These are phyloP conservation scores for Platanus orientalis DNA, from an alignment of 164 flowering plant species.

Conservation along the genomic window DNA sequence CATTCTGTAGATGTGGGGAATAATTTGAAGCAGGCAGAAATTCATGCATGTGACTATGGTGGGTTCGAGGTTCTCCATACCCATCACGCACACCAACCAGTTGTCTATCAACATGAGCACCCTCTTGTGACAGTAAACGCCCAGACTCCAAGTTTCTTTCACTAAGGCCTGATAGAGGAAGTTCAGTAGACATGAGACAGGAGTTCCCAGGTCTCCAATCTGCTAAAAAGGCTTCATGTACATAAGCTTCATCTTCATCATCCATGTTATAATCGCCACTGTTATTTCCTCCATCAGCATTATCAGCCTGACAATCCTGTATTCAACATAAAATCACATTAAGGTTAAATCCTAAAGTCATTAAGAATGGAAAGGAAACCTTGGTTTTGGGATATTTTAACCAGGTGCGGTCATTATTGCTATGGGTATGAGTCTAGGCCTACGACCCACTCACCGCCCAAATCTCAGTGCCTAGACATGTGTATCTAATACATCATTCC, in stretches of 20 bases:
- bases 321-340: constrained; percentile 11
- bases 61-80: constrained; percentile 16
- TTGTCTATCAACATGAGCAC: constrained; percentile 17
- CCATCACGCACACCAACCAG: constrained; percentile 10
- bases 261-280: constrained; percentile 48
- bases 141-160: constrained; percentile 15
- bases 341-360: not conserved
- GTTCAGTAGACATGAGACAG: constrained; percentile 17
- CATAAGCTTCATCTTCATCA: constrained; percentile 65
- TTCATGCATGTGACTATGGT: constrained; percentile 13
- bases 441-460: not conserved
- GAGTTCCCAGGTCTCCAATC: constrained; percentile 64
- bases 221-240: constrained; percentile 83
- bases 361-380: not conserved
- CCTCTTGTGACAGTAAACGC: constrained; percentile 14
- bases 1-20: constrained; percentile 13
- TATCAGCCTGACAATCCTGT: constrained; percentile 47
- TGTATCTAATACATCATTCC: too few species aligned
- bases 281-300: constrained; percentile 31
- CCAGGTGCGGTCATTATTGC: not conserved
- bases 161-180: constrained; percentile 14
- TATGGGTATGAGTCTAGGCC: not conserved
- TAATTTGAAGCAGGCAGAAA: constrained; percentile 21
- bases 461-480: too few species aligned
- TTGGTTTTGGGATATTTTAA: not conserved